Percentiles rank a stretch among this genome's conserved stretches.
phyloP scores from a whole-genome alignment of 2,329 filamentous ascomycete genomes.

The Paraphaeosphaeria sporulosa region DNA sequence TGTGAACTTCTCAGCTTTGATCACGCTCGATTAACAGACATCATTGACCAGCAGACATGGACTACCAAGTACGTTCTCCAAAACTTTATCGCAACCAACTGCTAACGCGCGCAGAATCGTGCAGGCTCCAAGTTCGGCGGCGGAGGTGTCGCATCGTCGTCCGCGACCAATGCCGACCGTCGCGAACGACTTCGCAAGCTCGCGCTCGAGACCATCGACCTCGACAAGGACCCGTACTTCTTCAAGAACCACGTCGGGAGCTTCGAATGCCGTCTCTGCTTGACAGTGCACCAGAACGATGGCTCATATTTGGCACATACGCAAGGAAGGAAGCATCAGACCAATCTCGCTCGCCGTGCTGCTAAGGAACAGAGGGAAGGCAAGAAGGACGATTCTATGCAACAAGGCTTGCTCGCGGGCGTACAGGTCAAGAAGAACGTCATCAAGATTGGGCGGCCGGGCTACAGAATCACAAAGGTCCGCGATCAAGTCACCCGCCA shows the following conservation, averaged over 20 bases:
- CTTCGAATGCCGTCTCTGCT: conserved; percentile 95
- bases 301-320: conserved; percentile 98
- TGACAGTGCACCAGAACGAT: conserved; percentile 98
- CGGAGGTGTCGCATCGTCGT: conserved; percentile 92
- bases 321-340: conserved; percentile 98
- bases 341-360: conserved; percentile 92
- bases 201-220: conserved; percentile 97
- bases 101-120: conserved; percentile 70
- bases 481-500: conserved; percentile 88
- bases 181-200: conserved; percentile 97
- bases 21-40: conserved; percentile 3
- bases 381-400: conserved; percentile 71
- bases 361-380: conserved; percentile 95
- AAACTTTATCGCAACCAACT: conserved; percentile 9
- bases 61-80: conserved; percentile 57
- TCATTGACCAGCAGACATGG: conserved; percentile 47
- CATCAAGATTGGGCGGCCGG: conserved; percentile 93
- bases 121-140: conserved; percentile 98
- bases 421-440: conserved; percentile 76
- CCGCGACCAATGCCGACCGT: conserved; percentile 93
- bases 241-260: conserved; percentile 99
- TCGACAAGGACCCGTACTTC: conserved; percentile 99
- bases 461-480: conserved; percentile 98
- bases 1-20: not conserved
- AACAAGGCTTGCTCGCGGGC: conserved; percentile 77